Evolutionary conservation across 768 basidiomycete species (phyloP), one percentile per base, ranked within the genome.

Genomic region (Mycena indigotica): DNA sequence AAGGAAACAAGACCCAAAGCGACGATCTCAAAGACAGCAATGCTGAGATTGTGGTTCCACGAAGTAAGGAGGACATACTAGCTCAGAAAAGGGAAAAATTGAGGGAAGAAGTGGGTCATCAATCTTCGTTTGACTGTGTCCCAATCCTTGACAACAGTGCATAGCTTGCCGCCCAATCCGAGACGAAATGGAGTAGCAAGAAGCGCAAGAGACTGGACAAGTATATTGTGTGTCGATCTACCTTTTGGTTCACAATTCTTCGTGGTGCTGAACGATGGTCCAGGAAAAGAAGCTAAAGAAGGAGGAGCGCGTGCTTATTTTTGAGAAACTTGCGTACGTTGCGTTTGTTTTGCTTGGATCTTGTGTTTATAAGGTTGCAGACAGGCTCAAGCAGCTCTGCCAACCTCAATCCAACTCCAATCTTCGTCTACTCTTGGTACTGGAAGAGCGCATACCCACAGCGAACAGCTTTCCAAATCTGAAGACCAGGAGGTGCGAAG

Each of bases 221-320:
- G 61, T 98, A 94, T 67, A 95, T 98, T 65, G 93, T 93, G 55
- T 66, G 88, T 73, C 21, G 3, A 15, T 21, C 45, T 46, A 8
- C 10, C 39, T n/a, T 32, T 41, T 3, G 12, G 38, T 39, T 32
- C 13, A n/a, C n/a, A n/a, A n/a, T n/a, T n/a, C n/a, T n/a, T n/a
- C 17, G 41, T 52, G 48, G 16, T 40, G 6, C 16, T 28, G 19
- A 28, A 58, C 58, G 12, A 60, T 52, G 26, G 39, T 55, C 48
- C 60, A 95, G 93, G 89, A 93, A 50, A 95, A 95, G 75, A 95
- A 95, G 72, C 75, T 96, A 48, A 93, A 89, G 73, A 92, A 94
- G 69, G 95, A 97, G 67, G 92, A 93, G 59, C 84, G 94, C 44
- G 67, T 84, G 3, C 70, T 79, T 19, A 79, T 97, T 15, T 86